Evolutionary conservation across 768 basidiomycete species (phyloP).

Genomic region (Mycena epipterygia): DNA sequence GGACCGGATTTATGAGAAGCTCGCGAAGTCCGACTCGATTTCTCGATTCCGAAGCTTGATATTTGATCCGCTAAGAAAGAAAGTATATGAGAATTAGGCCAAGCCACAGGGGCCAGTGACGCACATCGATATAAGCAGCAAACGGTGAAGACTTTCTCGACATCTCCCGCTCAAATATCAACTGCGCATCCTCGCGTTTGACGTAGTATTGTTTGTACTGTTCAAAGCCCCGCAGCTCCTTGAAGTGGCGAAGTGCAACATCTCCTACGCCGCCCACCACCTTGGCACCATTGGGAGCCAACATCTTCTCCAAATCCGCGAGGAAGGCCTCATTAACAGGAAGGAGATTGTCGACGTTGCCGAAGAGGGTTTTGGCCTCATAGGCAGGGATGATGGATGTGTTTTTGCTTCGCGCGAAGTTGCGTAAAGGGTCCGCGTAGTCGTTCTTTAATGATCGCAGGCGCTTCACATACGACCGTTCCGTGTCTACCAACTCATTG

Average conservation of each 20-base stretch:
- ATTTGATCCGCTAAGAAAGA: slow-evolving; percentile 82
- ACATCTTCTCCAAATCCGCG: slow-evolving; percentile 84
- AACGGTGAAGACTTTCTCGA: slow-evolving; percentile 87
- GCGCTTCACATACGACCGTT: slow-evolving; percentile 89
- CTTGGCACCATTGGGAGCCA: slow-evolving; percentile 68
- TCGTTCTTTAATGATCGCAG: slow-evolving; percentile 86
- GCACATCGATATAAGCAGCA: slow-evolving; percentile 88
- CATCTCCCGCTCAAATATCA: slow-evolving; percentile 87
- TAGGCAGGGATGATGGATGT: slow-evolving; percentile 91
- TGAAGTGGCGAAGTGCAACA: slow-evolving; percentile 89
- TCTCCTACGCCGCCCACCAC: slow-evolving; percentile 82
- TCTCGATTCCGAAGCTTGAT: slow-evolving; percentile 77
- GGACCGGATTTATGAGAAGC: slow-evolving; percentile 96
- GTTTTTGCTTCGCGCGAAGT: slow-evolving; percentile 86
- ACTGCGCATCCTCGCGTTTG: slow-evolving; percentile 93
- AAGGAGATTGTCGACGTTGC: slow-evolving; percentile 91
- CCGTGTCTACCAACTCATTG: slow-evolving; percentile 90
- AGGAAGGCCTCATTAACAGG: slow-evolving; percentile 93
- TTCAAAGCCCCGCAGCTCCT: slow-evolving; percentile 86
- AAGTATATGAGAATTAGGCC: slow-evolving; percentile 22
- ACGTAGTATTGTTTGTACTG: slow-evolving; percentile 92
- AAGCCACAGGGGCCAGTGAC: slow-evolving; percentile 42
- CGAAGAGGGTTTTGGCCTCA: slow-evolving; percentile 94
- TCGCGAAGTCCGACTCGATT: slow-evolving; percentile 92
- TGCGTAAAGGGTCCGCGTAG: slow-evolving; percentile 92